Conservation (phyloP, 345 rosid species). For the Citrus inodora region DNA sequence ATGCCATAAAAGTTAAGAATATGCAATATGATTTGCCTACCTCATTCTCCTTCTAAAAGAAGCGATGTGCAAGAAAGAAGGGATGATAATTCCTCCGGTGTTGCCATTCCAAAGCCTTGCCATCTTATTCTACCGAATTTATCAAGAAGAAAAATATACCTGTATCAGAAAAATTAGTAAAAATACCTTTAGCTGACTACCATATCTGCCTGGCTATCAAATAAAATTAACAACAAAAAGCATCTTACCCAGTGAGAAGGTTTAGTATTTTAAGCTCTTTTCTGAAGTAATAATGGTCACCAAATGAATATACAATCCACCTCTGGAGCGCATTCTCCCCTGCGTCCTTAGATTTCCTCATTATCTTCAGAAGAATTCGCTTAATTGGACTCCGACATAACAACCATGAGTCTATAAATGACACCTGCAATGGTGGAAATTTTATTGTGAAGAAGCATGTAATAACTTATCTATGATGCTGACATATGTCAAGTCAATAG, state of each 20-base stretch:
- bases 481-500: background rate
- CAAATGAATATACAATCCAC: conserved; percentile 74
- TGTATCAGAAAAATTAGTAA: conserved; percentile 15
- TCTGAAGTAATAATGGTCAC: conserved; percentile 84
- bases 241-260: conserved; percentile 86
- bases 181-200: background rate
- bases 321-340: conserved; percentile 47
- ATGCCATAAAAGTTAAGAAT: background rate
- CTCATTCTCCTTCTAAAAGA: conserved; percentile 63
- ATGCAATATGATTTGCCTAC: background rate
- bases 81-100: conserved; percentile 67
- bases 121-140: conserved; percentile 84
- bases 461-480: background rate
- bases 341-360: conserved; percentile 52
- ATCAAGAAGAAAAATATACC: conserved; percentile 71
- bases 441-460: background rate
- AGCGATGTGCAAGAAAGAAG: conserved; percentile 69
- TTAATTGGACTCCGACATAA: conserved; percentile 59
- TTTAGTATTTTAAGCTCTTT: conserved; percentile 79
- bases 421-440: conserved; percentile 45
- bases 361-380: conserved; percentile 53
- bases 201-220: background rate
- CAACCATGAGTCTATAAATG: conserved; percentile 82
- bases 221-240: background rate
- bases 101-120: conserved; percentile 84